Conservation (phyloP, 1,139 yeast genomes). For the Yamadazyma blattariae region DNA sequence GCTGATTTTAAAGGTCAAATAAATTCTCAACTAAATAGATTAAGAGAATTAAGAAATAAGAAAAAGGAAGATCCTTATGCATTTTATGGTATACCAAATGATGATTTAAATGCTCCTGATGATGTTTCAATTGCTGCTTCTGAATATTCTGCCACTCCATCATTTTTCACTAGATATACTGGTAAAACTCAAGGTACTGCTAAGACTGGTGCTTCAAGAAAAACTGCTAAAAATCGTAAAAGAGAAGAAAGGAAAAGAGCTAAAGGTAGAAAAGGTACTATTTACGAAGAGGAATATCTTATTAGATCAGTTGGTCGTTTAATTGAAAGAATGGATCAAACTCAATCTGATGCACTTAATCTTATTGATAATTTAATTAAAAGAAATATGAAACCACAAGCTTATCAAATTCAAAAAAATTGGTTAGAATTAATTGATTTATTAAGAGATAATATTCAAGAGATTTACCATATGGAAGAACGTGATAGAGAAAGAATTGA, state of each 20-base stretch:
- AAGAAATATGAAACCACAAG: conserved; percentile 73
- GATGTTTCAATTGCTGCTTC: conserved; percentile 94
- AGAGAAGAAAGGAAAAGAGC: conserved; percentile 96
- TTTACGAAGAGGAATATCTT: conserved; percentile 94
- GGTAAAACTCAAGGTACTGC: conserved; percentile 97
- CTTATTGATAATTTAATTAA: conserved; percentile 77
- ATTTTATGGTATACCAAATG: conserved; percentile 61
- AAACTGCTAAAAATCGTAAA: conserved; percentile 86
- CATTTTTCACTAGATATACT: conserved; percentile 91
- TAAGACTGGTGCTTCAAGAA: conserved; percentile 90
- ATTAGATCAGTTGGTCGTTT: conserved; percentile 85
- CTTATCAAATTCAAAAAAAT: conserved; percentile 72
- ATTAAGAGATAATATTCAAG: conserved; percentile 59
- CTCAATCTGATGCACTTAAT: conserved; percentile 69
- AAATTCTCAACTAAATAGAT: conserved; percentile 75
- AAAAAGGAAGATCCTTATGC: conserved; percentile 82
- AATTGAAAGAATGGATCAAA: conserved; percentile 74
- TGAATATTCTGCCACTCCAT: conserved; percentile 88
- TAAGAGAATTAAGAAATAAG: conserved; percentile 81
- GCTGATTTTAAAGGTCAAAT: conserved; percentile 91
- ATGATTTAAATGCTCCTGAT: conserved; percentile 78
- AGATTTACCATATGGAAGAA: conserved; percentile 78
- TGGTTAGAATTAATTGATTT: conserved; percentile 57
- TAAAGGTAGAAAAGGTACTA: conserved; percentile 95
- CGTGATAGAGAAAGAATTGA: conserved; percentile 85